A percentile compares a stretch with the other conserved stretches of the same genome.
Evolutionary conservation across 2,329 filamentous ascomycete genomes (phyloP).

Genomic region (Epichloe sylvatica): DNA sequence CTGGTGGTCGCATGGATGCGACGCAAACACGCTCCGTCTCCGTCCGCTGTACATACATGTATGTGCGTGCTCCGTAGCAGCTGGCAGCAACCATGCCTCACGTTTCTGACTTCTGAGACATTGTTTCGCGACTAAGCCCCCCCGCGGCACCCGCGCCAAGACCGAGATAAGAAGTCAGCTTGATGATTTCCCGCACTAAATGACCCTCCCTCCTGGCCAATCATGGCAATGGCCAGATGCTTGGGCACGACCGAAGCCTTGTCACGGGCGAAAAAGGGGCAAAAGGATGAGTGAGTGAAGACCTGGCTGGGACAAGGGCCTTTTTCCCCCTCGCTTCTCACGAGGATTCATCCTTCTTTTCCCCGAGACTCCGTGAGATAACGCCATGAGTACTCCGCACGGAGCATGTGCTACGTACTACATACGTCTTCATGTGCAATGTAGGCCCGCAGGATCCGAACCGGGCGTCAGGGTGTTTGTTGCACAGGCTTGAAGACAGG

Average conservation of each 20-base stretch:
- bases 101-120: constrained; percentile 1
- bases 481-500: not conserved
- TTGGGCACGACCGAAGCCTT: not conserved
- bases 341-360: too few species aligned
- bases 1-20: not conserved
- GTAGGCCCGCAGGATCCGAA: too few species aligned
- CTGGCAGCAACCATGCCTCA: too few species aligned
- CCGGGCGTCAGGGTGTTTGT: not conserved
- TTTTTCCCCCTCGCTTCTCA: too few species aligned
- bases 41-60: too few species aligned
- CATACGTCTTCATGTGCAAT: too few species aligned
- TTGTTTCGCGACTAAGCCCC: not conserved
- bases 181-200: not conserved
- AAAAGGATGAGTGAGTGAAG: not conserved
- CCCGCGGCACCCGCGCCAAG: constrained; percentile 1
- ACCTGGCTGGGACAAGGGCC: too few species aligned
- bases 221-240: not conserved
- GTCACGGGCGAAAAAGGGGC: not conserved
- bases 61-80: too few species aligned
- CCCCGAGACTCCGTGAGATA: too few species aligned
- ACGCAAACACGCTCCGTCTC: not conserved
- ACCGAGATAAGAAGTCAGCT: not conserved
- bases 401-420: too few species aligned
- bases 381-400: too few species aligned
- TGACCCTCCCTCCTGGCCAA: not conserved